Evolutionary conservation across 306 rosid genomes (phyloP), one percentile per base, ranked within the genome.

Genomic region (Cicer pinnatifidum): DNA sequence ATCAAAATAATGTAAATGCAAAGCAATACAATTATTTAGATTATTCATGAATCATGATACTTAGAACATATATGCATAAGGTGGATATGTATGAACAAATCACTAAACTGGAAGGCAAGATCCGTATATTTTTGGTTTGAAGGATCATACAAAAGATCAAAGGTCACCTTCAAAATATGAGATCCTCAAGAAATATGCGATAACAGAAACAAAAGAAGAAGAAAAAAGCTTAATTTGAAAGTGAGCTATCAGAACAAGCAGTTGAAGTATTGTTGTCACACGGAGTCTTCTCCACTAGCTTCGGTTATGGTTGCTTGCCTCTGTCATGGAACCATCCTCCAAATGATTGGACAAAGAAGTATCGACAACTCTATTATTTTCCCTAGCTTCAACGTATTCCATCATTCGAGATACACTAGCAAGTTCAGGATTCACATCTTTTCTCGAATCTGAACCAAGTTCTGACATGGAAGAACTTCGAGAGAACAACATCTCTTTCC

Each of bases 401-500:
- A 81, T 81, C 83, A 89, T 76, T 11, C 78, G 85, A 45, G 96
- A 85, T 59, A 86, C 93, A 71, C 86, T 82, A 69, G 93, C 83
- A 67, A 86, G 82, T 77, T 86, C 90, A 8, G 86, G 75, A 68
- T 73, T 84, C 68, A 83, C 84, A 80, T 90, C 96, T 78, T 89
- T 84, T 73, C 82, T 83, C 47, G 72, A 89, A 40, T 90, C 86
- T 43, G 95, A 59, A 67, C 86, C 84, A 57, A 82, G 41, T 60
- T 84, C 90, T 1, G 97, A 69, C 88, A 91, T 78, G 66, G 96
- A 84, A 78, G 85, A 43, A 80, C 52, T 80, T 54, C 89, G 93
- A 69, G 85, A 86, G 82, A 95, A 90, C 65, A 95, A 76, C 84
- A 83, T 86, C 75, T 95, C 96, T 82, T 70, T 91, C 97, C 97